Evolutionary conservation across 2,329 filamentous ascomycete species (phyloP).

Genomic region (Xylaria arbuscula): DNA sequence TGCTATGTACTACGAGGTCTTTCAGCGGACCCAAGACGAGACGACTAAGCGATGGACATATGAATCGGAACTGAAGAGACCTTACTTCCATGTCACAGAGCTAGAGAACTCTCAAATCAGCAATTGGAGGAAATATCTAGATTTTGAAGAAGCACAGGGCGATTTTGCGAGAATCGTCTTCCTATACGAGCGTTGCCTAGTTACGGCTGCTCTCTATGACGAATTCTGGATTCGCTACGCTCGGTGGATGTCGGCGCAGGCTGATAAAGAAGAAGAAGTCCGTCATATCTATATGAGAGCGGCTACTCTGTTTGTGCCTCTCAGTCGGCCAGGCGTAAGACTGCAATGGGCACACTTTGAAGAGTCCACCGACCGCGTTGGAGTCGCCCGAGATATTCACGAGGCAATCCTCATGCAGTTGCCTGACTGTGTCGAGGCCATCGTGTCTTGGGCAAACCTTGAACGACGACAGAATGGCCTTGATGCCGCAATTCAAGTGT

Average conservation of each 20-base stretch:
- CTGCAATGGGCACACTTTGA: constrained; percentile 96
- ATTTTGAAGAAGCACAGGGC: constrained; percentile 91
- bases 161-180: constrained; percentile 80
- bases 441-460: constrained; percentile 87
- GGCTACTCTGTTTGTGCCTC: constrained; percentile 84
- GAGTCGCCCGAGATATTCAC: constrained; percentile 86
- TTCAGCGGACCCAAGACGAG: constrained; percentile 84
- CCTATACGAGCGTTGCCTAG: constrained; percentile 92
- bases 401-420: constrained; percentile 79
- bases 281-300: constrained; percentile 93
- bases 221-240: constrained; percentile 99
- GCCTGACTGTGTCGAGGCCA: constrained; percentile 86
- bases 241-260: constrained; percentile 88
- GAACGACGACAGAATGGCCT: constrained; percentile 85
- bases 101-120: constrained; percentile 84
- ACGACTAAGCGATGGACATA: constrained; percentile 95
- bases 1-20: constrained; percentile 81
- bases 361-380: constrained; percentile 80
- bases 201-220: constrained; percentile 93
- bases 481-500: constrained; percentile 84
- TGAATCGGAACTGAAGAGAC: constrained; percentile 92
- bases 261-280: constrained; percentile 86
- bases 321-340: constrained; percentile 84
- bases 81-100: constrained; percentile 96
- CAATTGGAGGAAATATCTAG: constrained; percentile 96